These are phyloP conservation scores for Penicillium egyptiacum DNA, from an alignment of 495 filamentous ascomycete species.

Conservation along the genomic window DNA sequence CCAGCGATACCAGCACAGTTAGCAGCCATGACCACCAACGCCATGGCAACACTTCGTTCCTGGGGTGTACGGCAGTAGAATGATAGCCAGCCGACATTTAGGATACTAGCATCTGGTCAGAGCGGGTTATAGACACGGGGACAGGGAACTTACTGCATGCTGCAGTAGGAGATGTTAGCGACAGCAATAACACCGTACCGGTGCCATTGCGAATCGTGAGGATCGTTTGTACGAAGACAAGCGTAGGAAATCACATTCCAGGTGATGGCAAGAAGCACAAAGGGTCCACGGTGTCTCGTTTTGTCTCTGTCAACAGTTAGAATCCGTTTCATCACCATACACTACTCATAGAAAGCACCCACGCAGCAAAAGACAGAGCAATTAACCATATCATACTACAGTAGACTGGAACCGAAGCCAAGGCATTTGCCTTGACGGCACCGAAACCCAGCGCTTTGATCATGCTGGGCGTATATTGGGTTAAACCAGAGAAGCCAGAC, in stretches of 20 bases:
- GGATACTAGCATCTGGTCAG: conserved; percentile 27
- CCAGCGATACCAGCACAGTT: conserved; percentile 54
- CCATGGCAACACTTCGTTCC: conserved; percentile 53
- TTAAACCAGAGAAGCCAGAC: conserved; percentile 47
- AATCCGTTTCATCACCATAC: neutral
- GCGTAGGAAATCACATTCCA: conserved; percentile 49
- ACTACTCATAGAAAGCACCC: conserved; percentile 21
- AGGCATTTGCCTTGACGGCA: conserved; percentile 47
- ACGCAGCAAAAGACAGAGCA: conserved; percentile 41
- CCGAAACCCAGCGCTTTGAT: conserved; percentile 48
- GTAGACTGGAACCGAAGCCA: conserved; percentile 52
- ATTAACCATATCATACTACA: conserved; percentile 45
- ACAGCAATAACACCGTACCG: conserved; percentile 49
- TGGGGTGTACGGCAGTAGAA: conserved; percentile 48
- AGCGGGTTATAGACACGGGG: neutral
- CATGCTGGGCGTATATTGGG: conserved; percentile 40
- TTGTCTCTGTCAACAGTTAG: conserved; percentile 38
- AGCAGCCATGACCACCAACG: conserved; percentile 57
- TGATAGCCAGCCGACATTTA: conserved; percentile 51
- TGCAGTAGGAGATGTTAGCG: conserved; percentile 49
- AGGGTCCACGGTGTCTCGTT: conserved; percentile 45
- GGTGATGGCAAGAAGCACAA: conserved; percentile 39
- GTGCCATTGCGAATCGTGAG: conserved; percentile 34
- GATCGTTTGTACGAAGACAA: conserved; percentile 27
- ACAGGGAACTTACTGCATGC: conserved; percentile 48